A percentile compares a stretch with the other conserved stretches of the same genome.
phyloP scores from a whole-genome alignment of 2,329 filamentous ascomycete species.

The Cercospora brassicicola region DNA sequence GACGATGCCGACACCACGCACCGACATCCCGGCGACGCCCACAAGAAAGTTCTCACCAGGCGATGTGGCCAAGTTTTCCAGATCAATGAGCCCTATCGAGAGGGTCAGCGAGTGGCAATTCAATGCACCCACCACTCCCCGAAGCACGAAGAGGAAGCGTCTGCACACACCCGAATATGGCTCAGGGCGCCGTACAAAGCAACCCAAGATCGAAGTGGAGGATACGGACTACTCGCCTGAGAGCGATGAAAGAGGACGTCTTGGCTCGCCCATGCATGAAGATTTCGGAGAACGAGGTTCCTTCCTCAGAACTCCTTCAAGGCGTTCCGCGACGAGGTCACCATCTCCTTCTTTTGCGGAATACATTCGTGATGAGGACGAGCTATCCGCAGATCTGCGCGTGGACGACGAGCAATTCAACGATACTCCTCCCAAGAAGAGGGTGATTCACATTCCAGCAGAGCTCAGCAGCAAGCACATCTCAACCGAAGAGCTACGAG shows the following conservation, averaged over 20 bases:
- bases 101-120: conserved; percentile 31
- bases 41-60: conserved; percentile 19
- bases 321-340: conserved; percentile 2
- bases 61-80: conserved; percentile 20
- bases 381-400: conserved; percentile 40
- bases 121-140: conserved; percentile 15
- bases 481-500: conserved; percentile 29
- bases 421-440: conserved; percentile 19
- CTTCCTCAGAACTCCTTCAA: conserved; percentile 16
- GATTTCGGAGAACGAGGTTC: conserved; percentile 10
- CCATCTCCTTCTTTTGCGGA: conserved; percentile 19
- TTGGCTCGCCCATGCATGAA: conserved; percentile 12
- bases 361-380: conserved; percentile 19
- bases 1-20: conserved; percentile 30
- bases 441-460: conserved; percentile 27
- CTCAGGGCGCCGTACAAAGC: conserved; percentile 23
- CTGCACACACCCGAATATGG: conserved; percentile 21
- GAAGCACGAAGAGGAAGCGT: conserved; percentile 28
- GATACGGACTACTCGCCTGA: conserved; percentile 4
- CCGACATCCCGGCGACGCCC: conserved; percentile 18
- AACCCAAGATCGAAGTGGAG: conserved; percentile 24
- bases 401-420: conserved; percentile 31
- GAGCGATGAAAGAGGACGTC: conserved; percentile 3
- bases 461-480: conserved; percentile 30
- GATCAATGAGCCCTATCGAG: conserved; percentile 40